Base-by-base conservation (phyloP, 179 eudicot species). In the Sideroxylon spinosum region DNA sequence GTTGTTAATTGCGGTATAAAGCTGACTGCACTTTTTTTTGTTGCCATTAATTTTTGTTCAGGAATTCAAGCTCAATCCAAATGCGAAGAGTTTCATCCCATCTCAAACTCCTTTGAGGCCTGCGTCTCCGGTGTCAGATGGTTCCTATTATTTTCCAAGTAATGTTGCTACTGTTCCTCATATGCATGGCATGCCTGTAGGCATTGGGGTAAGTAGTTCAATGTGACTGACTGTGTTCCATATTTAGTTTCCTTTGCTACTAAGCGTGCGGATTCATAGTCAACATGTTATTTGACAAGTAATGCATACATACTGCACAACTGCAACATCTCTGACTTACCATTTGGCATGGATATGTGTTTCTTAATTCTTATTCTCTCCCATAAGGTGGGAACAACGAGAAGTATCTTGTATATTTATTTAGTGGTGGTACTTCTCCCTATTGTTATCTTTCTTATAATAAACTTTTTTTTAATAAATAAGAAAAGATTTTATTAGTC, bases 21-120 rank as follows among this genome's bases (percentile, higher is more conserved):
- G n/a, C 20, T 19, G 26, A 10, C 46, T 29, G 17, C 19, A 11
- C n/a, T 2, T 49, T 52, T 65, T 11, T 14, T 60, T 25, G 17
- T 20, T 59, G 11, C 20, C 20, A 9, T 77, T 68, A 46, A 20
- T 9, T 23, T 16, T 83, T 57, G 76, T 83, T 79, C 90, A 95
- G 99, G 99, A 95, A 84, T 94, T 94, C 73, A 95, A 81, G 80
- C 81, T 92, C 63, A 95, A 95, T 81, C 98, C 98, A 29, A 88
- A 91, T 82, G 98, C 99, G 7, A 92, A 89, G 88, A 91, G 94
- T 83, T 95, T 89, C 78, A 81, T 89, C 52, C 97, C 99, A 13
- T 68, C 89, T 20, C 90, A 85, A 78, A 62, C 92, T 76, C 86
- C 93, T 78, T 10, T 89, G 49, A 93, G 93, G 85, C 96, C 99